Conservation (phyloP, 768 basidiomycete species). For the Kwoniella heveanensis region DNA sequence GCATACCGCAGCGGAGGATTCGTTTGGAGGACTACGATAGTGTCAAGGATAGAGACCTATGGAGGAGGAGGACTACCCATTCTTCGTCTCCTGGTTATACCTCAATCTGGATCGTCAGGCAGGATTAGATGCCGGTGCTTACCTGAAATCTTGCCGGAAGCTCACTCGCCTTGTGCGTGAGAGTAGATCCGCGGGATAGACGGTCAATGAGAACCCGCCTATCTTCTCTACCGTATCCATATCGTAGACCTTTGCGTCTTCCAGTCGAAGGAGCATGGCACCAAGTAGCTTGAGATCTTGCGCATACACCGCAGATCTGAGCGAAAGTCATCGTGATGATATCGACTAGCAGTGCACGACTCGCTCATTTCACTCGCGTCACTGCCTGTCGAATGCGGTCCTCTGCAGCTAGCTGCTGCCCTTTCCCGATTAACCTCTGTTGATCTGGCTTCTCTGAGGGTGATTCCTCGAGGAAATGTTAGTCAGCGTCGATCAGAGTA, state of each 20-base stretch:
- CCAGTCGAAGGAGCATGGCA: not conserved
- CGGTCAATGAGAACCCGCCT: not conserved
- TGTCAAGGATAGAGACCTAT: not conserved
- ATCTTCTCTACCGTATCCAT: not conserved
- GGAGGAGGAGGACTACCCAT: not conserved
- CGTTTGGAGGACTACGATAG: not conserved
- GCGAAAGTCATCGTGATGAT: not conserved
- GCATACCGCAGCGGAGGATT: not conserved
- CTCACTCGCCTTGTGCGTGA: not conserved
- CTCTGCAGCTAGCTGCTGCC: constrained; percentile 2
- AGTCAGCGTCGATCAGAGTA: not conserved
- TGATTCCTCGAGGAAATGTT: constrained; percentile 30
- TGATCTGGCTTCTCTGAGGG: too few relatives aligned
- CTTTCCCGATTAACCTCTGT: constrained; percentile 1
- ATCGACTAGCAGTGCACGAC: not conserved
- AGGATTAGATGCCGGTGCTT: not conserved
- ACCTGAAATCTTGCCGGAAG: not conserved
- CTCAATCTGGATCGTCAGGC: not conserved
- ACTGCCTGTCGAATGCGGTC: not conserved
- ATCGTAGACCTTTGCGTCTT: not conserved
- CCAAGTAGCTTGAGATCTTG: not conserved
- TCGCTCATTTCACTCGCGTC: not conserved
- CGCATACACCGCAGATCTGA: not conserved
- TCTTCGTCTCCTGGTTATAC: not conserved
- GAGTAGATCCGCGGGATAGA: not conserved